A percentile compares a stretch with the other conserved stretches of the same genome.
Conservation (phyloP, 2,329 filamentous ascomycete genomes). For the Eurotiales sp. region DNA sequence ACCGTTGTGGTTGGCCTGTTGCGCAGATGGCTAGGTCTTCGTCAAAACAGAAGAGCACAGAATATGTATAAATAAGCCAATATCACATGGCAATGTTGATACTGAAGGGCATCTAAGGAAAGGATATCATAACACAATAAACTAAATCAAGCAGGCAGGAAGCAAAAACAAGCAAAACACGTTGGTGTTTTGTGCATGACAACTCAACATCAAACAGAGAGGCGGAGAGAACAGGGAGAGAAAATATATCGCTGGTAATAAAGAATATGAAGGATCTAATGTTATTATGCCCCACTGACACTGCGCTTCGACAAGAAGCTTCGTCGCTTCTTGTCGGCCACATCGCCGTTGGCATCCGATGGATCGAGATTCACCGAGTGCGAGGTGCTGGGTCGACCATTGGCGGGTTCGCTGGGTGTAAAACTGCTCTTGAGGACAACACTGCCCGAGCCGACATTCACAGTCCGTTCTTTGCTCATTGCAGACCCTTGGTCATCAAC, state of each 20-base stretch:
- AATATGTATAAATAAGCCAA: too few species aligned
- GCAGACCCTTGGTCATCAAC: conserved; percentile 73
- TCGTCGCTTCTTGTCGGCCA: conserved; percentile 42
- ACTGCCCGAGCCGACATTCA: conserved; percentile 68
- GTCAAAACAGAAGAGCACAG: too few species aligned
- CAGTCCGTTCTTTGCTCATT: conserved; percentile 63
- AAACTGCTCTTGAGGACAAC: conserved; percentile 75
- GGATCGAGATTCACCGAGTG: conserved; percentile 29
- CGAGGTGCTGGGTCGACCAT: conserved; percentile 33
- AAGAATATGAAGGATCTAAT: conserved; percentile 2
- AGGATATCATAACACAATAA: conserved; percentile 17
- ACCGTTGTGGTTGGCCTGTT: too few species aligned
- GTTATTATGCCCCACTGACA: conserved; percentile 28
- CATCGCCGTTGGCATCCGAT: conserved; percentile 28
- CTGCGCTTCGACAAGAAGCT: conserved; percentile 47
- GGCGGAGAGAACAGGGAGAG: not conserved
- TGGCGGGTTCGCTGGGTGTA: conserved; percentile 45
- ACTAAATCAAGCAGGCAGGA: not conserved
- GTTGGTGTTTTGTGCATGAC: conserved; percentile 2
- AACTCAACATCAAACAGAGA: conserved; percentile 8
- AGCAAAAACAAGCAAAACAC: not conserved
- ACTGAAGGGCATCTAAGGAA: not conserved
- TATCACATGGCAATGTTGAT: not conserved
- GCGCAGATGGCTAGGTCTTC: too few species aligned
- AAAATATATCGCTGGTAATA: not conserved